Conservation (phyloP, 495 filamentous ascomycete species). For the Penicillium cosmopolitanum region DNA sequence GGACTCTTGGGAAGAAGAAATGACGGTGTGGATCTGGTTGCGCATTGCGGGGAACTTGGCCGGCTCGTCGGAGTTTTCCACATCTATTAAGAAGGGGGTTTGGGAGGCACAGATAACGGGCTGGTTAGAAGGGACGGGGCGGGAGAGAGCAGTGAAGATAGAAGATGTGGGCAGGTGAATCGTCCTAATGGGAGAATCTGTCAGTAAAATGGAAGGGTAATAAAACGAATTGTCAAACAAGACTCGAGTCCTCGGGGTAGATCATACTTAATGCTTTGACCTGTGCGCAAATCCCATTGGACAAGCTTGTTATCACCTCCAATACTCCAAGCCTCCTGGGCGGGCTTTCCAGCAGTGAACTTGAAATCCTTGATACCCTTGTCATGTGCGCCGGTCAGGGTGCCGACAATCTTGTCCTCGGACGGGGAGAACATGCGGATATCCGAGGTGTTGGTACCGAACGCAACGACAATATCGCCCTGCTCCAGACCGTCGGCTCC, state of each 20-base stretch:
- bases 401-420: constrained; percentile 54
- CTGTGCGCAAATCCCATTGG: constrained; percentile 60
- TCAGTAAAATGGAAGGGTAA: background rate
- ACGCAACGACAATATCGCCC: constrained; percentile 54
- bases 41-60: constrained; percentile 56
- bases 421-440: constrained; percentile 58
- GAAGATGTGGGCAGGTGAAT: constrained; percentile 53
- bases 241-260: background rate
- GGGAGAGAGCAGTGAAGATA: constrained; percentile 43
- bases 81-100: constrained; percentile 54
- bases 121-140: constrained; percentile 44
- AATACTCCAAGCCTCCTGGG: constrained; percentile 60
- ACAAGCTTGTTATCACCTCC: constrained; percentile 63
- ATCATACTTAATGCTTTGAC: constrained; percentile 50
- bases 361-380: constrained; percentile 61
- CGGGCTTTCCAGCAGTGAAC: constrained; percentile 49
- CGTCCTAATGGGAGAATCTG: constrained; percentile 33
- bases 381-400: constrained; percentile 54
- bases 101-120: constrained; percentile 61
- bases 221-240: background rate
- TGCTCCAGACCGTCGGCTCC: constrained; percentile 42
- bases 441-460: constrained; percentile 57
- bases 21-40: constrained; percentile 54
- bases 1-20: constrained; percentile 43
- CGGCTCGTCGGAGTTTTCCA: constrained; percentile 44